Base-by-base conservation (phyloP, 2,329 filamentous ascomycete genomes). In the Aphanocladium album region DNA sequence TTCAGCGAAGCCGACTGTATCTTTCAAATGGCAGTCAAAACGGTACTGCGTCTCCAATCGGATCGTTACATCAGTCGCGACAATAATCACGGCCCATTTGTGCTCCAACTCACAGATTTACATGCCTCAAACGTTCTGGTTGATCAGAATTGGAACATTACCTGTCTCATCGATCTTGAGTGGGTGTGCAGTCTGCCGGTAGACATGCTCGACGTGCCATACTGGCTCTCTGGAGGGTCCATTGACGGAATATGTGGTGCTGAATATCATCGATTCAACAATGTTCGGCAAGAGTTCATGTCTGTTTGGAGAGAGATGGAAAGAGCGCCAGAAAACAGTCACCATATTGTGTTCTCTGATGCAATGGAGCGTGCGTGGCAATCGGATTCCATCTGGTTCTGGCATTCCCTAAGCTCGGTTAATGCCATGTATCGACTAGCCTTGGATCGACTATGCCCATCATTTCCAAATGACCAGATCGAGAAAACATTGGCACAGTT, bases 111-210 rank as follows among this genome's bases (percentile, higher is more conserved):
- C 6, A 37, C 27, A 2, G 27, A 51, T 17, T 30, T 51, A 23
- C 67, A 73, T 64, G 61, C 53, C 37, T 68, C 67, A 45, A 73
- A 74, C 54, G 68, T 74, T 45, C 66, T 73, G 45, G 68, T 73
- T 25, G 71, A 74, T 56, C 60, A 69, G 50, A 51, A 72, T 41
- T 71, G 69, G 69, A 72, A 74, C 56, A 64, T 74, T 50, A 71
- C 66, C 14, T 65, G 64, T 57, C 47, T 73, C 2, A 68, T 73
- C n/a, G 71, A 74, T 60, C 66, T 69, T 39, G 72, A 73, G 58
- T 73, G 69, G 70, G 64, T n/a, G n/a, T n/a, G n/a, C n/a, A n/a
- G n/a, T n/a, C n/a, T 68, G 30, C 70, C 70, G 47, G 52, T 63
- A 9, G 71, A 73, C 62, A 70, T 69, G 67, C 61, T 72, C 46